Base-by-base conservation (phyloP, 108 stramenopile genomes). In the Conticribra weissflogii region DNA sequence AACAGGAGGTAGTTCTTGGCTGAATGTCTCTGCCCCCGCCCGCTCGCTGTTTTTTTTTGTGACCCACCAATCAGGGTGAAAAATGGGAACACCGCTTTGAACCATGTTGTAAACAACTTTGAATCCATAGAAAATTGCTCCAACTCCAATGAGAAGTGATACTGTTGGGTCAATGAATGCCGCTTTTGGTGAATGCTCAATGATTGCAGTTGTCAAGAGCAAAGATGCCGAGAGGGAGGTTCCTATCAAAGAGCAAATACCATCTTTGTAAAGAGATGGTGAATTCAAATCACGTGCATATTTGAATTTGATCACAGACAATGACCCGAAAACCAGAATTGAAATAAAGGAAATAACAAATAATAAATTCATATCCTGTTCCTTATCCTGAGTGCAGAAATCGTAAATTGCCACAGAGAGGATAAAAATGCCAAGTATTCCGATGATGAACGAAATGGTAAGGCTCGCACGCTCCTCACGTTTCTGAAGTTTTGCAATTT, bases 121-220 rank as follows among this genome's bases (percentile, higher is more conserved):
- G 27, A 78, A 49, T 3, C 89, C 88, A 53, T 84, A 66, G n/a
- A 85, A 18, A 25, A 88, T 47, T 3, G 87, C 79, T 4, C 51
- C 60, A 31, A 90, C 48, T 21, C 88, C 92, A 53, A 83, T 78
- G n/a, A 80, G 27, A 65, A 90, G 59, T 3, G 92, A 84, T 52
- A 90, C 84, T 9, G 78, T 41, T 14, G 92, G 89, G 59, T 93
- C 92, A 31, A 93, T 59, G 83, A 86, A 93, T 85, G 86, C 90
- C 8, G 82, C 62, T 24, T 49, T 34, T 3, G 83, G 83, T 9
- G 50, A 12, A 7, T 78, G 36, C 18, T 86, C 66, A 54, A 88
- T 81, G 54, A 91, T 85, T 18, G 71, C 56, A 12, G 88, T 87
- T 16, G 84, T 92, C 27, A 83, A 50, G 49, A 92, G 83, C 12